These are phyloP conservation scores for Rhododendron ovatum DNA, from an alignment of 148 eudicot genomes.

Conservation along the genomic window DNA sequence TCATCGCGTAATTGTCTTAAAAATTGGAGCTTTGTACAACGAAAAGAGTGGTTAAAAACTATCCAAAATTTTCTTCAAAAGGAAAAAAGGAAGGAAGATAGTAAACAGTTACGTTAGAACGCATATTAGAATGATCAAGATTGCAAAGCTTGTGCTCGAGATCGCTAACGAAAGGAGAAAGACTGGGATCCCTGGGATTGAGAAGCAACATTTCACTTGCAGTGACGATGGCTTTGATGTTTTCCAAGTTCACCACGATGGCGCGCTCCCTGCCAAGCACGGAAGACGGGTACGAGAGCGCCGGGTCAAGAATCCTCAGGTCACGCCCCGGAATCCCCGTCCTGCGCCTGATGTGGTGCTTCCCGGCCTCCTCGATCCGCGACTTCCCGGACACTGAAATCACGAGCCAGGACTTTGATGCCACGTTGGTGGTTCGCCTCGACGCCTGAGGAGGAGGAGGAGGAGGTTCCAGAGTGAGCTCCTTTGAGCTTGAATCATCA, in stretches of 20 bases:
- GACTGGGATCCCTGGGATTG: background rate
- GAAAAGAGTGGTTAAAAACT: background rate
- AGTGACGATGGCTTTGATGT: constrained; percentile 30
- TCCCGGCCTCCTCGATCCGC: constrained; percentile 15
- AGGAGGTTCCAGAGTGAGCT: background rate
- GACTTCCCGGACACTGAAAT: background rate
- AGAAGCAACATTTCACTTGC: constrained; percentile 22
- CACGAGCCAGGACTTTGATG: background rate
- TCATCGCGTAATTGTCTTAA: too few relatives aligned
- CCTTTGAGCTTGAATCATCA: background rate
- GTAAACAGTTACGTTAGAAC: background rate
- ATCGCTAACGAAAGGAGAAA: background rate
- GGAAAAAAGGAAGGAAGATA: background rate
- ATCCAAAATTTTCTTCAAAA: too few relatives aligned
- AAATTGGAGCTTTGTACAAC: background rate
- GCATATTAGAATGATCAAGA: background rate
- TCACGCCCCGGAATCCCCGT: constrained; percentile 24
- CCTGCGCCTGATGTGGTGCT: constrained; percentile 23
- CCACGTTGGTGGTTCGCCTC: background rate
- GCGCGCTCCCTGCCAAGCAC: constrained; percentile 27
- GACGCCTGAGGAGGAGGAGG: too few relatives aligned
- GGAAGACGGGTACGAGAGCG: constrained; percentile 31
- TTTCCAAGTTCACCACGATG: constrained; percentile 31
- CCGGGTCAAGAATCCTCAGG: constrained; percentile 31
- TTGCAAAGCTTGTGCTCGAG: background rate